Evolutionary conservation across 1,284 basidiomycete genomes (phyloP), one percentile per base, ranked within the genome.

Genomic region (Leccinum griseonigrum): DNA sequence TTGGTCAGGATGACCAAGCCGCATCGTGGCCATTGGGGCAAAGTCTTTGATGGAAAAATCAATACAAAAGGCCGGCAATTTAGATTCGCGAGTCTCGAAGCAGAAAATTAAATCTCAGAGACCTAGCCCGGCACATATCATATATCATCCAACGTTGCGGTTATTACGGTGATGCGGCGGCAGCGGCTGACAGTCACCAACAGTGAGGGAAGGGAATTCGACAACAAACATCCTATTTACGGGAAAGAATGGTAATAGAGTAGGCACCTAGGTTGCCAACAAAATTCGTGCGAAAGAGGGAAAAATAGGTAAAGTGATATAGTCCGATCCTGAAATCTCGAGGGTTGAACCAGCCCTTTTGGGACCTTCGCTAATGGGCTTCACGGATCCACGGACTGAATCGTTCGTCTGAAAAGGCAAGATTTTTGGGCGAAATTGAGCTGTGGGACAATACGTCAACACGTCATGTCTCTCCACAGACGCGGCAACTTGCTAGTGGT

Each of bases 401-500:
- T 63, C 34, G 50, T 38, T 34, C 40, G 54, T 56, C 62, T 43
- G 51, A 53, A 59, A 65, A 48, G 32, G 67, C 36, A 59, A 59
- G 55, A 50, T 59, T 66, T 66, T 40, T 40, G 53, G 52, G 56
- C 53, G 43, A 50, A 54, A 61, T 60, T 43, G 64, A 58, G 64
- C 43, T 59, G 54, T 48, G 46, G 46, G 29, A 57, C 8, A 60
- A 60, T 68, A 68, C 69, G 69, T 68, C 7, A 60, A 60, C 68
- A 68, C 68, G 69, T 68, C 69, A 71, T 69, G 64, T 58, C 67
- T 59, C 62, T 64, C 64, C 65, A 62, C 68, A 66, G 52, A 69
- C 6, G 46, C 64, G 69, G 67, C 68, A 65, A 62, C 60, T 68
- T 54, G 53, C 46, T 11, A 46, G 18, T 48, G 43, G 57, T 55